A percentile compares a stretch with the other conserved stretches of the same genome.
These are phyloP conservation scores for Alternaria panax DNA, from an alignment of 2,329 filamentous ascomycete species.

Conservation along the genomic window DNA sequence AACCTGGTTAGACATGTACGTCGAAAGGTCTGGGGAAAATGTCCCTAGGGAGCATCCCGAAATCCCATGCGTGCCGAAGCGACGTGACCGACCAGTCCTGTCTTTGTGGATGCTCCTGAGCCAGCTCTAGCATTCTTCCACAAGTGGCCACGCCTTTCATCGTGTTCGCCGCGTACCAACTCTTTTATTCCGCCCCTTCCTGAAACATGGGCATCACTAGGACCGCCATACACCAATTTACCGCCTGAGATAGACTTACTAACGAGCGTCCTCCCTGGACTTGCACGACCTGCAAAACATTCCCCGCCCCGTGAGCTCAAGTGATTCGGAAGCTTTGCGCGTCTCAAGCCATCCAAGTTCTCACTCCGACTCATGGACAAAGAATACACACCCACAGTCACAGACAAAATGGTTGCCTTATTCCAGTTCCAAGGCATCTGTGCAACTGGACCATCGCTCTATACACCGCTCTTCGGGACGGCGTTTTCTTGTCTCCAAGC, in stretches of 20 bases:
- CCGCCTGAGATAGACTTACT: neutral
- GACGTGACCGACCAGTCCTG: neutral
- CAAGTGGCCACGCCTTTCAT: neutral
- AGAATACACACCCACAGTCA: too few relatives aligned
- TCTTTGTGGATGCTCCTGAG: neutral
- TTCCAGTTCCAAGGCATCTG: too few relatives aligned
- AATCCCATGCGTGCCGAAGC: neutral
- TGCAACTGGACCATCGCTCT: too few relatives aligned
- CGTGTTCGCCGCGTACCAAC: neutral
- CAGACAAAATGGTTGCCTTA: too few relatives aligned
- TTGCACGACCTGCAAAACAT: neutral
- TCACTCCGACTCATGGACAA: neutral
- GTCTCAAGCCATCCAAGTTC: neutral
- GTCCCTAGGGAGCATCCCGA: neutral
- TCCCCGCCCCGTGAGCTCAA: neutral
- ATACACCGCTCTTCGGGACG: too few relatives aligned
- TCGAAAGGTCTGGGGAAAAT: neutral
- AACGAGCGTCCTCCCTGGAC: neutral
- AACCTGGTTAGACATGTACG: neutral
- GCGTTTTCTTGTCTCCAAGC: too few relatives aligned
- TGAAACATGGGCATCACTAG: neutral
- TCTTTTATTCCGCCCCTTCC: neutral
- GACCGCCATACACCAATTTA: neutral
- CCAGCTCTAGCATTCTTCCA: neutral
- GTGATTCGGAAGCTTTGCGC: neutral